Evolutionary conservation across 2,329 filamentous ascomycete genomes (phyloP).

Genomic region (Colletotrichum sp.): DNA sequence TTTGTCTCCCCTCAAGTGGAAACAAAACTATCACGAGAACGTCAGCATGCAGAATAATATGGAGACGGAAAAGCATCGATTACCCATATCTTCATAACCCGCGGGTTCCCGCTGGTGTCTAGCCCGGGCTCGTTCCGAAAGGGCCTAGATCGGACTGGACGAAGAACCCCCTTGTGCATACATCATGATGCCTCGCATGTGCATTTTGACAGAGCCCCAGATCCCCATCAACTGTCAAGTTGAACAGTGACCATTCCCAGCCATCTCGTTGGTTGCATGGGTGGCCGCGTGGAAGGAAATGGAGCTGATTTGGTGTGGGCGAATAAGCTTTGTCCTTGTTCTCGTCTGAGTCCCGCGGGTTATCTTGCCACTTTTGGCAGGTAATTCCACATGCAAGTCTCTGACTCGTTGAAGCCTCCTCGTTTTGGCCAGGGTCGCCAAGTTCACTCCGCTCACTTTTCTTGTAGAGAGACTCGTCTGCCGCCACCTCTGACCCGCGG

Average conservation of each 20-base stretch:
- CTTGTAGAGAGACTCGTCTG: background rate
- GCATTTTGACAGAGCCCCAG: background rate
- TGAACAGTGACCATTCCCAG: background rate
- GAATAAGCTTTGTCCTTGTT: background rate
- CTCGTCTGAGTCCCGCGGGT: background rate
- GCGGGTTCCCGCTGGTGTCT: background rate
- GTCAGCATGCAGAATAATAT: background rate
- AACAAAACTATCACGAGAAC: slow-evolving; percentile 13
- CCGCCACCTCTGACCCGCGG: background rate
- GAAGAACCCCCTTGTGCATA: background rate
- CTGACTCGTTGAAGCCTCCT: background rate
- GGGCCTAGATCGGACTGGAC: background rate
- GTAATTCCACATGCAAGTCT: background rate
- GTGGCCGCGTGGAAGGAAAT: background rate
- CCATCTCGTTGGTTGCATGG: background rate
- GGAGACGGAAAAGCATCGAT: background rate
- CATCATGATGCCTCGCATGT: background rate
- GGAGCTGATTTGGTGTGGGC: background rate
- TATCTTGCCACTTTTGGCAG: background rate
- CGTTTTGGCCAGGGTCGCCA: background rate
- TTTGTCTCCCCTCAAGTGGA: background rate
- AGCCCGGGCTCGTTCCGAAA: background rate
- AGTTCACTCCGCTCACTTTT: background rate
- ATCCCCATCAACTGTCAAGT: background rate
- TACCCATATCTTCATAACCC: background rate